Conservation (phyloP, 2,329 filamentous ascomycete species). For the Simplicillium sp. region DNA sequence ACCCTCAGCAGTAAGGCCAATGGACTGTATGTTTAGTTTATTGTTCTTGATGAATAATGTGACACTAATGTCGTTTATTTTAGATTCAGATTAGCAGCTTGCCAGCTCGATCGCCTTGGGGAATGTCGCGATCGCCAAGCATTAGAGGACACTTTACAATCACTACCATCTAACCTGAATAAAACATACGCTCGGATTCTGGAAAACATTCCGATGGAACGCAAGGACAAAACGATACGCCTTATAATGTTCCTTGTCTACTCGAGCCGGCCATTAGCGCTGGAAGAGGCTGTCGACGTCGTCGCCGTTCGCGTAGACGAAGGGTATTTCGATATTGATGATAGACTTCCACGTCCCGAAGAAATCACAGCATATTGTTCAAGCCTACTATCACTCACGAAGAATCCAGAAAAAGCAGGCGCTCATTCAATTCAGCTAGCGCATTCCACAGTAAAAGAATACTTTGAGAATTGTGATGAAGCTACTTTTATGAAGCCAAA, state of each 20-base stretch:
- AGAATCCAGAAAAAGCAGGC: neutral
- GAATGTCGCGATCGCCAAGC: neutral
- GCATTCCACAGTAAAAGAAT: slow-evolving; percentile 16
- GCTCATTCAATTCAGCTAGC: slow-evolving; percentile 11
- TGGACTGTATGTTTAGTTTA: neutral
- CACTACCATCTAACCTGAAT: slow-evolving; percentile 11
- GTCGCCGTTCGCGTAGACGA: slow-evolving; percentile 11
- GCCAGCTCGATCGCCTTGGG: neutral
- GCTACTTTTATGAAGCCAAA: slow-evolving; percentile 1
- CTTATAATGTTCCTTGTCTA: slow-evolving; percentile 14
- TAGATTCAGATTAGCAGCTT: neutral
- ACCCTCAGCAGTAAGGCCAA: neutral
- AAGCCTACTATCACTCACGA: slow-evolving; percentile 6
- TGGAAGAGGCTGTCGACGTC: slow-evolving; percentile 12
- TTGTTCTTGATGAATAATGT: neutral
- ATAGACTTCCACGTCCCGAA: neutral
- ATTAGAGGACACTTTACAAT: slow-evolving; percentile 5
- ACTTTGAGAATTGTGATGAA: slow-evolving; percentile 7
- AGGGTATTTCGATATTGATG: slow-evolving; percentile 6
- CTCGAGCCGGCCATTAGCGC: slow-evolving; percentile 7
- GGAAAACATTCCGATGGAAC: slow-evolving; percentile 6
- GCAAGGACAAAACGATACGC: slow-evolving; percentile 8
- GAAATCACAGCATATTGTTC: slow-evolving; percentile 10
- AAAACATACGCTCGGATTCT: slow-evolving; percentile 14
- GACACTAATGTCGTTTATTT: neutral